Conservation (phyloP, 2,329 filamentous ascomycete genomes). For the Cadophora luteo-olivacea region DNA sequence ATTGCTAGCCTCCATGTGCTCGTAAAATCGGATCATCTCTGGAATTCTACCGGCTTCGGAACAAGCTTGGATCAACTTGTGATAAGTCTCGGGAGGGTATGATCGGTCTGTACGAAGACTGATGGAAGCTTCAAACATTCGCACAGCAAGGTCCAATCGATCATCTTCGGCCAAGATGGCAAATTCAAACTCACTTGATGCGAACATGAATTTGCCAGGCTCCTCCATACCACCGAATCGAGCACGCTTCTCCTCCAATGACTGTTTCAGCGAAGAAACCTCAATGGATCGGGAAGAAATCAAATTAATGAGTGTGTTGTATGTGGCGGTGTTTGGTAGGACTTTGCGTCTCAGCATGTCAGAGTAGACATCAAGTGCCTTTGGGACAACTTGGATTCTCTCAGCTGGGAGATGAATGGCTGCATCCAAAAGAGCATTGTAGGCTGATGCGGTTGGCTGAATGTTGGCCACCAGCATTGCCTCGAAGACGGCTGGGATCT, state of each 20-base stretch:
- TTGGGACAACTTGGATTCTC: conserved; percentile 84
- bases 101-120: conserved; percentile 60
- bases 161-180: conserved; percentile 88
- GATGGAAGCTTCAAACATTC: conserved; percentile 81
- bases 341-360: conserved; percentile 93
- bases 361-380: conserved; percentile 92
- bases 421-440: conserved; percentile 87
- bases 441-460: conserved; percentile 82
- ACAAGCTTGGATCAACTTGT: conserved; percentile 84
- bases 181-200: conserved; percentile 85
- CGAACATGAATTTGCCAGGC: conserved; percentile 84
- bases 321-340: conserved; percentile 82
- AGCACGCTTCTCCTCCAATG: conserved; percentile 79
- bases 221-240: conserved; percentile 88
- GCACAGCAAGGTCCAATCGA: conserved; percentile 82
- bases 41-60: conserved; percentile 80
- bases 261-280: conserved; percentile 73
- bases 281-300: conserved; percentile 83
- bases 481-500: conserved; percentile 92
- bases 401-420: conserved; percentile 82
- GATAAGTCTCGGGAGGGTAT: conserved; percentile 85
- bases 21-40: conserved; percentile 90
- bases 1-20: conserved; percentile 85
- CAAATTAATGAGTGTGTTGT: conserved; percentile 84
- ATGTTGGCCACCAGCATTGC: conserved; percentile 84